Evolutionary conservation across 768 basidiomycete genomes (phyloP).

Genomic region (Gyrodon lividus): DNA sequence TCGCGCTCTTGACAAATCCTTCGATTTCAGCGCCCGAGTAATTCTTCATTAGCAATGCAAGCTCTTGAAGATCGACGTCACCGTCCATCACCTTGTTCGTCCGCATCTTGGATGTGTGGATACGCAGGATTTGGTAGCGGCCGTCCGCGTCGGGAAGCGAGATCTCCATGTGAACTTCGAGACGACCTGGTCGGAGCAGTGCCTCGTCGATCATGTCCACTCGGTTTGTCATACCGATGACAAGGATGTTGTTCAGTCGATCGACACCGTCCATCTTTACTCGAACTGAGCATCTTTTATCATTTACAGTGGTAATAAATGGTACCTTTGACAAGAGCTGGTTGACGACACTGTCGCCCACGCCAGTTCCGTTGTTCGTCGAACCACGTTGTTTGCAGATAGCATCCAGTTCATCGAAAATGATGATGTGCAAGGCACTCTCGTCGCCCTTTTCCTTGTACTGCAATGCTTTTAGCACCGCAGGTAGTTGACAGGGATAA

Average conservation of each 20-base stretch:
- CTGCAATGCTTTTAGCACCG: constrained; percentile 37
- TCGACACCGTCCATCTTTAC: constrained; percentile 98
- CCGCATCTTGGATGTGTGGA: constrained; percentile 95
- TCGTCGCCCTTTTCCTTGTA: constrained; percentile 98
- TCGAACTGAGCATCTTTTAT: constrained; percentile 9
- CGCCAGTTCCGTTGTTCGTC: constrained; percentile 87
- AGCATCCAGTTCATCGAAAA: constrained; percentile 98
- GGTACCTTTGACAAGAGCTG: constrained; percentile 93
- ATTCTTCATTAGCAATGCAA: constrained; percentile 88
- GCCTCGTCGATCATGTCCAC: constrained; percentile 99
- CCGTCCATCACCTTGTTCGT: constrained; percentile 84
- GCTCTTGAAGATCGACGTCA: constrained; percentile 80
- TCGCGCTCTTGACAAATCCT: constrained; percentile 96
- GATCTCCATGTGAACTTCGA: constrained; percentile 99
- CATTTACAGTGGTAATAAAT: background rate
- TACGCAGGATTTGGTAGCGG: constrained; percentile 88
- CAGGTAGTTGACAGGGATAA: background rate
- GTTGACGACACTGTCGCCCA: constrained; percentile 98
- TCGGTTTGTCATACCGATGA: constrained; percentile 99
- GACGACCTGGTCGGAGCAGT: constrained; percentile 92
- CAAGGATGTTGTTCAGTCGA: constrained; percentile 96
- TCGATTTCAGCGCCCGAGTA: constrained; percentile 97
- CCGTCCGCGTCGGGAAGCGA: constrained; percentile 94
- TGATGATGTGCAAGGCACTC: constrained; percentile 97
- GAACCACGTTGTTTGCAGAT: constrained; percentile 99